Evolutionary conservation across 73 alveolate species (phyloP).

Genomic region (Paramecium sonneborni): DNA sequence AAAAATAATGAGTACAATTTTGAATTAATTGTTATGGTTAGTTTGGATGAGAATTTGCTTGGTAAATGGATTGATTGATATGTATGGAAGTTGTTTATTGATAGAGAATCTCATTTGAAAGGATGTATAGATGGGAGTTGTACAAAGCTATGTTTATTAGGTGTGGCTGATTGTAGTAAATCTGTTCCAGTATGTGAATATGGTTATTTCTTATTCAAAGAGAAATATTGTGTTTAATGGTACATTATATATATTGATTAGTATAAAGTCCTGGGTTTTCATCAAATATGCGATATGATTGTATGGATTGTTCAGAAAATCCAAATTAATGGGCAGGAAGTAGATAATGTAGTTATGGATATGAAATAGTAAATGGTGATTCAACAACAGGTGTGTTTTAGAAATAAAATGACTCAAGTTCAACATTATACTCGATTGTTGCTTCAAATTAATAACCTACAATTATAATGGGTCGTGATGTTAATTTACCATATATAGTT

Average conservation of each 20-base stretch:
- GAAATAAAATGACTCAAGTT: background rate
- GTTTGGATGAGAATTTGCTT: background rate
- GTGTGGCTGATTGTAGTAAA: conserved; percentile 12
- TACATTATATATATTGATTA: background rate
- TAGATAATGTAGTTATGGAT: conserved; percentile 3
- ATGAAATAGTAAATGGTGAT: background rate
- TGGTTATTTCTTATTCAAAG: conserved; percentile 36
- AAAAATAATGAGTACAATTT: background rate
- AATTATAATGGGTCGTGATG: background rate
- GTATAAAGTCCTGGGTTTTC: background rate
- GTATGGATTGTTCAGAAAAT: conserved; percentile 45
- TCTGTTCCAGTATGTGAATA: background rate
- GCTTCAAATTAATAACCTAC: background rate
- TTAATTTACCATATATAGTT: background rate
- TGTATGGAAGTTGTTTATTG: background rate
- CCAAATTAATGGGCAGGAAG: background rate
- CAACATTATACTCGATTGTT: background rate
- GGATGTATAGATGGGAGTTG: background rate
- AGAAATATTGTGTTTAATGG: conserved; percentile 21
- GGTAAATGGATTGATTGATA: background rate
- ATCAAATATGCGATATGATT: background rate
- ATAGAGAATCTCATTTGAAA: background rate
- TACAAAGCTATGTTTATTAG: conserved; percentile 1
- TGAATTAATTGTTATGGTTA: background rate
- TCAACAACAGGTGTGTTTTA: background rate